phyloP scores from a whole-genome alignment of 2,329 filamentous ascomycete genomes.

The Plectosphaerella sp. region DNA sequence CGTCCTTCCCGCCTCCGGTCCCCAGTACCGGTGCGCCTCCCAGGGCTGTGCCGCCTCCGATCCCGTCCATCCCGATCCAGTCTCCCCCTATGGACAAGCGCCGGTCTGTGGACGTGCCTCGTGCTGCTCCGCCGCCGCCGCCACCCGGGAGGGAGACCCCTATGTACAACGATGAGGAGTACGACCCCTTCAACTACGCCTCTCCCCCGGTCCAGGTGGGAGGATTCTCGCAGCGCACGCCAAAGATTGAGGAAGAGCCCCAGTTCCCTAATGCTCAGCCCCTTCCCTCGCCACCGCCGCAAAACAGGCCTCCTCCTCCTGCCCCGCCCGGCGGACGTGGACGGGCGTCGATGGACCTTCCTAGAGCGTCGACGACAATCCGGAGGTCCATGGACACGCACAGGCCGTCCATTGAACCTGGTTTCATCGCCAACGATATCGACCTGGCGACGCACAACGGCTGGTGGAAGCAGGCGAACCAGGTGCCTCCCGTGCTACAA shows the following conservation, averaged over 20 bases:
- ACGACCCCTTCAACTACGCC: slow-evolving; percentile 62
- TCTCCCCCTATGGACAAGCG: slow-evolving; percentile 50
- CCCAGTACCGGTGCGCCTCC: slow-evolving; percentile 53
- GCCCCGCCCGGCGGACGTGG: slow-evolving; percentile 12
- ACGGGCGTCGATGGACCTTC: slow-evolving; percentile 62
- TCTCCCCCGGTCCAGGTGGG: slow-evolving; percentile 21
- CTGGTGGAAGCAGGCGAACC: slow-evolving; percentile 85
- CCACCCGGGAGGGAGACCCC: slow-evolving; percentile 43
- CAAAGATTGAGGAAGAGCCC: slow-evolving; percentile 36
- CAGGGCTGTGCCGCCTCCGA: slow-evolving; percentile 55
- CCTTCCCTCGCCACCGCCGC: slow-evolving; percentile 32
- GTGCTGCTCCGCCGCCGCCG: slow-evolving; percentile 64
- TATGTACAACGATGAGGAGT: slow-evolving; percentile 47
- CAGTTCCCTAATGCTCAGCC: slow-evolving; percentile 42
- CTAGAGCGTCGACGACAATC: slow-evolving; percentile 39
- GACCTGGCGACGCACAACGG: slow-evolving; percentile 69
- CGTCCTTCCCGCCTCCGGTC: slow-evolving; percentile 50
- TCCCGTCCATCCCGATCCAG: slow-evolving; percentile 44
- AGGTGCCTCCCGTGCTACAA: slow-evolving; percentile 76
- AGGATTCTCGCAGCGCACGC: slow-evolving; percentile 22
- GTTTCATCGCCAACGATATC: slow-evolving; percentile 83
- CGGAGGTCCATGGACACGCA: slow-evolving; percentile 69
- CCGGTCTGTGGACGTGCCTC: slow-evolving; percentile 66
- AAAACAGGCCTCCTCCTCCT: slow-evolving; percentile 9
- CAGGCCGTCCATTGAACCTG: slow-evolving; percentile 71